Base-by-base conservation (phyloP, 202 grass and related monocot genomes). In the Saccharum hybrid region DNA sequence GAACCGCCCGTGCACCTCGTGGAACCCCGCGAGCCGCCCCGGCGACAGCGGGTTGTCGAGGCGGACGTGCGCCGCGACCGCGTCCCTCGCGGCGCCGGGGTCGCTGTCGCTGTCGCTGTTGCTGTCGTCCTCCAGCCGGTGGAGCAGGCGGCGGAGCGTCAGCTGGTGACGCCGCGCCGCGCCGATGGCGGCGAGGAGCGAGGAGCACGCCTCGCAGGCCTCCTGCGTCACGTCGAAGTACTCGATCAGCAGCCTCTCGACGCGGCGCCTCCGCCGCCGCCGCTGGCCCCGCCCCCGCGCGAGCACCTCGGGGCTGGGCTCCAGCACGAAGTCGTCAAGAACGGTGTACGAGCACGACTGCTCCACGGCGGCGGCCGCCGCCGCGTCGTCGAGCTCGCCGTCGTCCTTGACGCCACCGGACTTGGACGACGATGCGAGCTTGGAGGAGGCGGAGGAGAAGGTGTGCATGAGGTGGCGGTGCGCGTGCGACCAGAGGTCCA, bases 401-500 rank as follows among this genome's bases (percentile, higher is more conserved):
- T 71, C 3, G 65, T 68, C 59, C 10, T 21, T 83, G 68, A 46
- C 22, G 23, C 26, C 26, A 5, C 8, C 40, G 10, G 40, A 45
- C 21, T 30, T 63, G 19, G 63, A 52, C 3, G 61, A 61, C 1
- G n/a, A 31, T 1, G 56, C n/a, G 56, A 36, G 61, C 86, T 59
- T 82, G 38, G 26, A 82, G 62, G 83, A 72, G 49, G 49, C 49
- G n/a, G 77, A 68, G 30, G 80, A 75, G 0, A 74, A 4, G 2
- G 80, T 83, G 48, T 73, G 86, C 62, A 54, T 85, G 51, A 86
- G 63, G 52, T 78, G 81, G 65, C 49, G 88, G 23, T 97, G 94
- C 36, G 86, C 94, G 66, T 92, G 86, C 15, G 90, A 81, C 86
- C 92, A 97, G n/a, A 97, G 92, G 40, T 94, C 92, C 3, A 92